A percentile compares a stretch with the other conserved stretches of the same genome.
Conservation (phyloP, 495 filamentous ascomycete genomes). For the Barbatosphaeria neglecta region DNA sequence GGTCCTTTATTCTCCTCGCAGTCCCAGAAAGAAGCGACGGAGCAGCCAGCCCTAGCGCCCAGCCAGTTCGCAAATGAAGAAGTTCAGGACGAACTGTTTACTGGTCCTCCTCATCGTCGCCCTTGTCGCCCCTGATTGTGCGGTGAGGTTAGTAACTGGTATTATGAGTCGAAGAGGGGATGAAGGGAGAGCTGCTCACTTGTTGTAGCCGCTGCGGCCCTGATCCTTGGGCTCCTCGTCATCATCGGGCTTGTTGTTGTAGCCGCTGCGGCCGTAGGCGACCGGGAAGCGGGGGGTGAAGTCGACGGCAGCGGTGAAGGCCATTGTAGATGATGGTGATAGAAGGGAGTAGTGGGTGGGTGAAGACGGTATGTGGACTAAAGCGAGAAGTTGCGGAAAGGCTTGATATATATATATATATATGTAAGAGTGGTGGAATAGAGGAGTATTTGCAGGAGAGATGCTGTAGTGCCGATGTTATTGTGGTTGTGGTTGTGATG, state of each 20-base stretch:
- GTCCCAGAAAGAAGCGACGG: too few relatives aligned
- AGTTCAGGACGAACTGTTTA: not conserved
- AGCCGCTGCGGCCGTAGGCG: slow-evolving; percentile 41
- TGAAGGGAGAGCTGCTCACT: slow-evolving; percentile 10
- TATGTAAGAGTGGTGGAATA: slow-evolving; percentile 1
- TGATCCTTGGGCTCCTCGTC: slow-evolving; percentile 29
- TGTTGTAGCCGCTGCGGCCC: slow-evolving; percentile 37
- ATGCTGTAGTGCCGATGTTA: slow-evolving; percentile 2
- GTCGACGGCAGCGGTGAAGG: slow-evolving; percentile 20
- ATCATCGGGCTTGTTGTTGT: slow-evolving; percentile 31
- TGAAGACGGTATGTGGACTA: too few relatives aligned
- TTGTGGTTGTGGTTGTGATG: slow-evolving; percentile 4
- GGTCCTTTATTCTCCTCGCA: too few relatives aligned
- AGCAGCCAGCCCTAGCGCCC: too few relatives aligned
- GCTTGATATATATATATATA: too few relatives aligned
- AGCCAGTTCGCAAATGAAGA: not conserved
- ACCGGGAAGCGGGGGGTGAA: slow-evolving; percentile 37
- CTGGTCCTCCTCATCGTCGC: slow-evolving; percentile 17
- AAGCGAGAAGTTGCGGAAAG: too few relatives aligned
- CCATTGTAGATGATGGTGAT: slow-evolving; percentile 25
- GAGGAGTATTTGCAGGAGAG: slow-evolving; percentile 1
- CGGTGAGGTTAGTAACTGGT: not conserved
- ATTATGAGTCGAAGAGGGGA: not conserved
- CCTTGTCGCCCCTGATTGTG: slow-evolving; percentile 3
- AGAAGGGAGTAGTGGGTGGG: slow-evolving; percentile 1